Evolutionary conservation across 495 filamentous ascomycete genomes (phyloP), one percentile per base, ranked within the genome.

Genomic region (Penicillium pancosmium): DNA sequence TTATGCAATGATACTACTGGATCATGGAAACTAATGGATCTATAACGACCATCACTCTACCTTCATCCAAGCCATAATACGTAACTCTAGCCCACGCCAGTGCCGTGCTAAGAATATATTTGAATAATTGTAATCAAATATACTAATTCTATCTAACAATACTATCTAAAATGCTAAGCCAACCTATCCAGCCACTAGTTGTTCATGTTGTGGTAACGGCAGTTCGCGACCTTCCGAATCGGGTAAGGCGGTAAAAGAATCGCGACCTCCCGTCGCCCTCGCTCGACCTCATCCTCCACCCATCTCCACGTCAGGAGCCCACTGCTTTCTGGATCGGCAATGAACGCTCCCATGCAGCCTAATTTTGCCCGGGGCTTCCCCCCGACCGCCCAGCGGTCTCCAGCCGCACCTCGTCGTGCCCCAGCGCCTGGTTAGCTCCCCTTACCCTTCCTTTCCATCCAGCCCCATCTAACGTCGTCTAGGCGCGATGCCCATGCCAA

Each of bases 381-480:
- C 58, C 72, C 72, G 59, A 67, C 65, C 62, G 68, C 69, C 48
- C 74, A 78, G 60, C 75, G 76, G 47, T 78, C 75, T 60, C 78
- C 78, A 69, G 78, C 76, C 67, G 69, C 78, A 57, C 68, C 78
- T 66, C 78, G 76, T 73, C 76, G 78, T 60, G 66, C 68, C 50
- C 72, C 67, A 44, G 71, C 60, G 56, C 66, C 71, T 70, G 76
- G 76, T 79, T 66, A 31, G 71, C 70, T 48, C 51, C 53, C 60
- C 60, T 65, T 66, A 61, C 54, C 21, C 38, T 40, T 40, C 52
- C 58, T 56, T 48, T 40, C 16, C 15, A 19, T 61, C 41, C 55
- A 15, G 41, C 56, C 52, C 51, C 44, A 59, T 59, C 58, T 66
- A 53, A 65, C 50, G 63, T 46, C 52, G 60, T 46, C 60, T 52